A percentile compares a stretch with the other conserved stretches of the same genome.
Conservation (phyloP, 768 basidiomycete species). For the Trametes elegans region DNA sequence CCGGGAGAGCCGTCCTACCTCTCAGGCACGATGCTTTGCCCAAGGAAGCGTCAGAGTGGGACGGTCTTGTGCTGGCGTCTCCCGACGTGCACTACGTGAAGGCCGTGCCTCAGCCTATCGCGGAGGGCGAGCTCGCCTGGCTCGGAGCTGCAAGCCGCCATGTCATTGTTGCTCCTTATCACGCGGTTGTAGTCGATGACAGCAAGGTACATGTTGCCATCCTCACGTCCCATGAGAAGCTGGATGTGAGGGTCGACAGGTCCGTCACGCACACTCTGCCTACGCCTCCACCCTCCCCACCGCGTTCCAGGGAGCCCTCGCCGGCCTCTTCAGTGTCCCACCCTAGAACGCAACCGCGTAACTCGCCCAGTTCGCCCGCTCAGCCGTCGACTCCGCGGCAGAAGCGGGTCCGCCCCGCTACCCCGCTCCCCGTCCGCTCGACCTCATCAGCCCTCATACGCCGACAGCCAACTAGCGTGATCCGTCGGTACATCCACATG, state of each 20-base stretch:
- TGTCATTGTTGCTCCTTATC: conserved; percentile 15
- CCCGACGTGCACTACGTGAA: background rate
- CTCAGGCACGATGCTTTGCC: background rate
- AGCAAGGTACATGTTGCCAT: conserved; percentile 6
- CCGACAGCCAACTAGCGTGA: conserved; percentile 6
- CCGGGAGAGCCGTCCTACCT: conserved; percentile 1
- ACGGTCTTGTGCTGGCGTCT: background rate
- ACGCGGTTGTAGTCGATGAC: conserved; percentile 2
- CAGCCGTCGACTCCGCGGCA: background rate
- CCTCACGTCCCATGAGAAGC: conserved; percentile 12
- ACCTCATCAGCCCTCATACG: conserved; percentile 7
- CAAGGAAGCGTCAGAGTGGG: background rate
- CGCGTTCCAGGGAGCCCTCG: background rate
- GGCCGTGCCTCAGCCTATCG: background rate
- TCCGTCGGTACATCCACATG: conserved; percentile 15
- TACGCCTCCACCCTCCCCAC: conserved; percentile 27
- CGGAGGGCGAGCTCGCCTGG: background rate
- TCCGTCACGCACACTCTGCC: conserved; percentile 13
- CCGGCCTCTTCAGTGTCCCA: background rate
- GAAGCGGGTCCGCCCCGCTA: no score
- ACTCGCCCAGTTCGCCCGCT: background rate
- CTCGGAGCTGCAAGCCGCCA: conserved; percentile 11
- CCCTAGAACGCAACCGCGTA: background rate
- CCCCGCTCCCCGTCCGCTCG: background rate
- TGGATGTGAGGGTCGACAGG: background rate